Conservation (phyloP, 805 yeast species). For the Yarrowia phangngaensis region DNA sequence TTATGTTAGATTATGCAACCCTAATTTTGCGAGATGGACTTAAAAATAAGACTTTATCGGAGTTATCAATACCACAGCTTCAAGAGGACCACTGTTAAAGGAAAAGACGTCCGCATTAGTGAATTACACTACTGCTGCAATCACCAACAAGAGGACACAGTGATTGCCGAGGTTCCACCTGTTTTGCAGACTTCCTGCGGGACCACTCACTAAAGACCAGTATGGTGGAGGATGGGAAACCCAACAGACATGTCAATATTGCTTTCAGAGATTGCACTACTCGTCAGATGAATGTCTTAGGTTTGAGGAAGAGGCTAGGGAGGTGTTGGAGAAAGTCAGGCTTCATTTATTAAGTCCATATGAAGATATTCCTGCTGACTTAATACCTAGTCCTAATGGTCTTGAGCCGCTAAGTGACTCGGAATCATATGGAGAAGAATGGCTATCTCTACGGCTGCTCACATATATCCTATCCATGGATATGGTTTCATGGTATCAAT, state of each 20-base stretch:
- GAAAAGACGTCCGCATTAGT: no score
- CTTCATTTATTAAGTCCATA: constrained; percentile 9
- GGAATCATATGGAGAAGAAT: constrained; percentile 8
- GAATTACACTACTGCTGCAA: no score
- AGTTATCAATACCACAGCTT: no score
- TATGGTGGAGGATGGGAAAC: constrained; percentile 23
- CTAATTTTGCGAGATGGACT: no score
- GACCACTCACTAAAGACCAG: constrained; percentile 4
- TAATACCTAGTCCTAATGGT: constrained; percentile 6
- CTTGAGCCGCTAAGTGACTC: constrained; percentile 4
- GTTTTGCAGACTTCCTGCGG: constrained; percentile 19
- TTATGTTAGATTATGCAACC: no score
- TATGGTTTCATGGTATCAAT: no score
- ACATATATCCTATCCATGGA: constrained; percentile 21
- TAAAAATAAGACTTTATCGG: no score
- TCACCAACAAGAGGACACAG: no score
- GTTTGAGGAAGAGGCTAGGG: constrained; percentile 13
- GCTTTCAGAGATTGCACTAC: constrained; percentile 17
- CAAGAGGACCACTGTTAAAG: no score
- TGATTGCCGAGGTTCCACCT: no score
- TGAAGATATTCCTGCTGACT: constrained; percentile 8
- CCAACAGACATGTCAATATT: constrained; percentile 16
- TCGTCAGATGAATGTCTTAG: constrained; percentile 5
- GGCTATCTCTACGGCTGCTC: constrained; percentile 12
- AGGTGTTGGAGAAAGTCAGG: constrained; percentile 8